A percentile compares a stretch with the other conserved stretches of the same genome.
Evolutionary conservation across 2,329 filamentous ascomycete genomes (phyloP).

Genomic region (Aulographum hederae): DNA sequence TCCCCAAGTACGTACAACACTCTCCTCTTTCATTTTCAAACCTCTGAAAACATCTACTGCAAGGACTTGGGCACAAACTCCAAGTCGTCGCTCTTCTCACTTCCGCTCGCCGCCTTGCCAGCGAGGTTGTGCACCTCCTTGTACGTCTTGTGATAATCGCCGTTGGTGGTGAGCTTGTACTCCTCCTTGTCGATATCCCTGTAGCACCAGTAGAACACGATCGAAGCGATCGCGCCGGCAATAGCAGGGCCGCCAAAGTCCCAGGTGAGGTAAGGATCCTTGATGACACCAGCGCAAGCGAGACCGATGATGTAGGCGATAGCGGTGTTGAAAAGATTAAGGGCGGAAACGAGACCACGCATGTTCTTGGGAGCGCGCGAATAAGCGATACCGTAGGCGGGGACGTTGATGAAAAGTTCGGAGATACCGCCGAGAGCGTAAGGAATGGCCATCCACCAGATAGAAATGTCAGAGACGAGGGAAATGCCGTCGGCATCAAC

Average conservation of each 20-base stretch:
- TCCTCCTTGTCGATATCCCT: slow-evolving; percentile 28
- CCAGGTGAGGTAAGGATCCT: slow-evolving; percentile 30
- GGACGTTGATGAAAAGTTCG: slow-evolving; percentile 26
- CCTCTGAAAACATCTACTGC: too few relatives aligned
- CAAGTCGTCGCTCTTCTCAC: too few relatives aligned
- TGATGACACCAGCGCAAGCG: slow-evolving; percentile 23
- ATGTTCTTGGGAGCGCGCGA: slow-evolving; percentile 32
- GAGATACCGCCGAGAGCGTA: slow-evolving; percentile 1
- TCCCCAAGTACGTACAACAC: too few relatives aligned
- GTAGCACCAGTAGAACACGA: slow-evolving; percentile 30
- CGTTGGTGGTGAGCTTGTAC: slow-evolving; percentile 17
- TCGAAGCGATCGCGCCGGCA: slow-evolving; percentile 26
- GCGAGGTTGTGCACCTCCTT: too few relatives aligned
- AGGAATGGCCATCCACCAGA: slow-evolving; percentile 2
- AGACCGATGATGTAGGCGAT: slow-evolving; percentile 29
- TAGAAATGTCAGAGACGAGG: neutral
- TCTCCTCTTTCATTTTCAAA: too few relatives aligned
- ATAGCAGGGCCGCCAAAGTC: slow-evolving; percentile 31
- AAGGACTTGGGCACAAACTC: too few relatives aligned
- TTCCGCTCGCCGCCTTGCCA: too few relatives aligned
- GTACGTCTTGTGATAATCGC: too few relatives aligned
- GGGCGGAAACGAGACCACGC: slow-evolving; percentile 30
- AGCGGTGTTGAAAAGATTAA: slow-evolving; percentile 30
- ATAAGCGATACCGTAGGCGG: slow-evolving; percentile 34
- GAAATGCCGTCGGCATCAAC: slow-evolving; percentile 10